Conservation (phyloP, 768 basidiomycete genomes). For the Infundibulicybe gibba region DNA sequence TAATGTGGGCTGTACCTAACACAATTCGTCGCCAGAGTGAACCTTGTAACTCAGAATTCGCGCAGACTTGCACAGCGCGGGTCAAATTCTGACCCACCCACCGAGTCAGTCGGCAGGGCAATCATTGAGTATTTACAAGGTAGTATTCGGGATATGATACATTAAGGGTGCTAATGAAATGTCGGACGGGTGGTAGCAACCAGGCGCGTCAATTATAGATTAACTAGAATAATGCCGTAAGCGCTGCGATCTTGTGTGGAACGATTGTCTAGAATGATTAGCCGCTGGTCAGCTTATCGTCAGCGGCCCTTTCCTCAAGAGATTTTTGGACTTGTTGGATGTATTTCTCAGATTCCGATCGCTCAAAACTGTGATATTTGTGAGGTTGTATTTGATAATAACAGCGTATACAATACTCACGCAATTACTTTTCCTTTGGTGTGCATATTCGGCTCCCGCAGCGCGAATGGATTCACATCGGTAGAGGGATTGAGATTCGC, state of each 20-base stretch:
- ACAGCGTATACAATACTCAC: constrained; percentile 38
- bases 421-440: constrained; percentile 74
- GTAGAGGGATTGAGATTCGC: constrained; percentile 75
- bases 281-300: not conserved
- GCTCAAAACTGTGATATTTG: constrained; percentile 49
- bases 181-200: too few species aligned
- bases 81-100: too few species aligned
- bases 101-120: too few species aligned
- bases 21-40: too few species aligned
- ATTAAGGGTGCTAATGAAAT: not conserved
- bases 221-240: not conserved
- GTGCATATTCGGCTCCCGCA: constrained; percentile 85
- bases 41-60: too few species aligned
- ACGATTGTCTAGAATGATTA: not conserved
- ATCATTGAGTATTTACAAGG: too few species aligned
- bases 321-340: constrained; percentile 59
- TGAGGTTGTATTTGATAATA: constrained; percentile 5
- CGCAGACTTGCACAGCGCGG: too few species aligned
- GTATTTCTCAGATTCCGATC: constrained; percentile 63
- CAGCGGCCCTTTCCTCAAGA: constrained; percentile 31
- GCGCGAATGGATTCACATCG: constrained; percentile 88
- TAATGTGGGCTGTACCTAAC: too few species aligned
- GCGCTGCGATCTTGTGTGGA: not conserved
- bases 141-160: not conserved
- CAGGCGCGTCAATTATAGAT: too few species aligned